Evolutionary conservation across 2,329 filamentous ascomycete species (phyloP), one percentile per base, ranked within the genome.

Genomic region (Xenosphaeropsis pyriputrescens): DNA sequence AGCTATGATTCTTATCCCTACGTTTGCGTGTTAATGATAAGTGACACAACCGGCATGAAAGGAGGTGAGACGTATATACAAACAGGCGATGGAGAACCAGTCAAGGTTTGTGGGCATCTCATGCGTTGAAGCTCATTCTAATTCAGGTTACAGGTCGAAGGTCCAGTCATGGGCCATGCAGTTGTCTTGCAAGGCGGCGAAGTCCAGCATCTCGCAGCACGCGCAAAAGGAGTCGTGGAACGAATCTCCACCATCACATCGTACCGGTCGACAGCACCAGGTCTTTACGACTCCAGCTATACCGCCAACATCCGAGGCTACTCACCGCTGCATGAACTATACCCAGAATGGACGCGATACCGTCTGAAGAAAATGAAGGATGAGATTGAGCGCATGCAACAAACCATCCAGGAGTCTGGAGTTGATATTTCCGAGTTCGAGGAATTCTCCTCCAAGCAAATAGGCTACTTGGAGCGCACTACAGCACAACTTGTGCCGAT

Each of bases 1-100:
- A 40, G 39, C 26, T 55, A 55, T 39, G 63, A 66, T 44, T 58
- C 54, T 22, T 61, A 60, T 42, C 61, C 63, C 2, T 64, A 61
- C 37, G 62, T 65, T 13, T 64, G 62, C 41, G 62, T 66, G 12
- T 47, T 61, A 1, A 66, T 64, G 63, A 48, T 65, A 18, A 59
- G 54, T 26, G 62, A 65, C 41, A 53, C 56, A 16, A 50, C 51
- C 6, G 45, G 53, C 31, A 65, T 65, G 63, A 46, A 53, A 22
- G 63, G 62, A 16, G 63, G 62, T 39, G 73, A 69, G 40, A 81
- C 68, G 5, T 74, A 67, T 15, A 59, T 62, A 29, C 75, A 65
- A 39, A 79, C 63, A 11, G 63, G 59, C 2, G 63, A 46, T 18
- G 57, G 58, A 1, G 49, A 55, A 7, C 58, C 56, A 18, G 39